phyloP scores from a whole-genome alignment of 352 stramenopile species.

The Globisporangium mamillatum region DNA sequence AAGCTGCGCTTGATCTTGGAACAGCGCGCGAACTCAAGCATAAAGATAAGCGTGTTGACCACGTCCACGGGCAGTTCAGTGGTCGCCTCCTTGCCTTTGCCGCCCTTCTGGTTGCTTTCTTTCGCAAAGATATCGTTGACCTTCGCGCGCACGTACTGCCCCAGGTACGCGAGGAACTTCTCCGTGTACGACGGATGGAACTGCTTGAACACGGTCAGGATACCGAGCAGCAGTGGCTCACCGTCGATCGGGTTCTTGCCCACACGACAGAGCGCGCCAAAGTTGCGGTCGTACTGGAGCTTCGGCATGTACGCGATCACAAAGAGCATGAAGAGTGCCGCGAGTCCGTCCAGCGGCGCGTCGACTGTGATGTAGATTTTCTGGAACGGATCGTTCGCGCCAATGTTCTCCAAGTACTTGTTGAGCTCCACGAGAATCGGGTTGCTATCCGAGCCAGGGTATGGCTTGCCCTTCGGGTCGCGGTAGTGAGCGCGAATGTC shows the following conservation, averaged over 20 bases:
- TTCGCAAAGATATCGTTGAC: constrained; percentile 79
- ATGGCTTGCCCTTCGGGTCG: constrained; percentile 76
- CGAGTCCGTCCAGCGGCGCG: constrained; percentile 87
- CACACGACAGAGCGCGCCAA: constrained; percentile 87
- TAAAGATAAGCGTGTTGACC: constrained; percentile 88
- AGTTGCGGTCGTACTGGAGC: constrained; percentile 90
- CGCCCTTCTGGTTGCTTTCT: constrained; percentile 39
- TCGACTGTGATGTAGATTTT: constrained; percentile 95
- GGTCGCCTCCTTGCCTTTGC: constrained; percentile 19
- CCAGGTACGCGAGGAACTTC: constrained; percentile 90
- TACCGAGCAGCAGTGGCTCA: constrained; percentile 87
- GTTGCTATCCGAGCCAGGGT: constrained; percentile 74
- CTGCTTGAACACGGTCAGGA: constrained; percentile 93
- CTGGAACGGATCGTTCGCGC: constrained; percentile 90
- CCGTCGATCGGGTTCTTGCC: constrained; percentile 92
- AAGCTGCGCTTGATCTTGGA: constrained; percentile 82
- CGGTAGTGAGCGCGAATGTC: constrained; percentile 88
- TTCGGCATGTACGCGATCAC: constrained; percentile 92
- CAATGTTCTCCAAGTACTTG: constrained; percentile 91
- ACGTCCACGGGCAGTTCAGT: constrained; percentile 76
- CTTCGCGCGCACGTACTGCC: constrained; percentile 91
- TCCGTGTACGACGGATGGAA: constrained; percentile 94
- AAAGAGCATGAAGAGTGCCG: constrained; percentile 91
- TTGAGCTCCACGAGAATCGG: constrained; percentile 88
- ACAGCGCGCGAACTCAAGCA: constrained; percentile 85